Evolutionary conservation across 768 basidiomycete species (phyloP).

Genomic region (Phylloporus sp.): DNA sequence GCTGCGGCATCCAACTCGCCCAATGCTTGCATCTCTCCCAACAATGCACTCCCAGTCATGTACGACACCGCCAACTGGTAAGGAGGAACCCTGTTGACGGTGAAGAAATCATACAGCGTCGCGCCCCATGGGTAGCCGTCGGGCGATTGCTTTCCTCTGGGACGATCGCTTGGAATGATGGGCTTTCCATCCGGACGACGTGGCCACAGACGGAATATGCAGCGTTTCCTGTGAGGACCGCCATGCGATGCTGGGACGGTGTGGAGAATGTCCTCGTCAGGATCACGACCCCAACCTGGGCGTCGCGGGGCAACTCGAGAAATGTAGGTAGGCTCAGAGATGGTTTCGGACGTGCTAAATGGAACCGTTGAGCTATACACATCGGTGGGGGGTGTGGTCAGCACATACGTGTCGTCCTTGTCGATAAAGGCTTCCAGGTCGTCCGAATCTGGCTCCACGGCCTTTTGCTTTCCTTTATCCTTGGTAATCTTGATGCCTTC

Average conservation of each 20-base stretch:
- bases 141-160: constrained; percentile 15
- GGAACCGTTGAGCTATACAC: not conserved
- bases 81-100: constrained; percentile 5
- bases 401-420: not conserved
- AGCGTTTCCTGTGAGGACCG: constrained; percentile 4
- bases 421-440: not conserved
- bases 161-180: not conserved
- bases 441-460: not conserved
- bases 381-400: not conserved
- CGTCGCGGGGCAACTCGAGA: not conserved
- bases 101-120: constrained; percentile 26
- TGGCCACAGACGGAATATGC: constrained; percentile 24
- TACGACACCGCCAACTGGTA: not conserved
- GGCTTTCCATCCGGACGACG: constrained; percentile 17
- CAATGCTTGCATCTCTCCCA: constrained; percentile 2
- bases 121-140: constrained; percentile 26
- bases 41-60: constrained; percentile 21
- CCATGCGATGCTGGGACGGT: not conserved
- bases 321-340: not conserved
- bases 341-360: not conserved
- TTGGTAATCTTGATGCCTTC: not conserved
- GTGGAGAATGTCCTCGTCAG: constrained; percentile 1
- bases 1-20: constrained; percentile 17
- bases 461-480: not conserved
- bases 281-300: constrained; percentile 8